Percentiles rank a stretch among this genome's conserved stretches.
These are phyloP conservation scores for Medicago lupulina DNA, from an alignment of 306 rosid genomes.

Conservation along the genomic window DNA sequence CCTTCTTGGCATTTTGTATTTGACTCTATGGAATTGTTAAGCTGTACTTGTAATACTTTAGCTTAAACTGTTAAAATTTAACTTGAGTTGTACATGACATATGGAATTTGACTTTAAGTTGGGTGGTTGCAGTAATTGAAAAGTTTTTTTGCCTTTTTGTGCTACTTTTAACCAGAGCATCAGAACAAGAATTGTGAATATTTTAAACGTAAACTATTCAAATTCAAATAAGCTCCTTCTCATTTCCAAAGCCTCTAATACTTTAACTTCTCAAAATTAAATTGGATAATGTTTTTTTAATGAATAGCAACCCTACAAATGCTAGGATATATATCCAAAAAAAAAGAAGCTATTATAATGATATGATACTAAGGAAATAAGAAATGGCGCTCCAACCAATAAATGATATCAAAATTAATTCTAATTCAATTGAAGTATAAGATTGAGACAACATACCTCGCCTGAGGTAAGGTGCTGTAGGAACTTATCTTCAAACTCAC, in stretches of 20 bases:
- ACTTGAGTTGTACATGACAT: background rate
- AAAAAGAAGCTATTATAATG: constrained; percentile 1
- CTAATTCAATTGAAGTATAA: constrained; percentile 27
- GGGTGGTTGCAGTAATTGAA: background rate
- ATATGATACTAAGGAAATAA: background rate
- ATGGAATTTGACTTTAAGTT: background rate
- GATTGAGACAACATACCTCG: constrained; percentile 68
- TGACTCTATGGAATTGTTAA: background rate
- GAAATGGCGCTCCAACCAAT: constrained; percentile 17
- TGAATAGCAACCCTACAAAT: constrained; percentile 4
- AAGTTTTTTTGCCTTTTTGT: background rate
- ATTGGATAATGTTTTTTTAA: background rate
- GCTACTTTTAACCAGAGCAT: constrained; percentile 6
- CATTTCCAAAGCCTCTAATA: constrained; percentile 16
- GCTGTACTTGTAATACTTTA: background rate
- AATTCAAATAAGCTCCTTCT: constrained; percentile 25
- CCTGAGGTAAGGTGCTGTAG: constrained; percentile 87
- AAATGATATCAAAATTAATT: constrained; percentile 22
- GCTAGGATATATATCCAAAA: background rate
- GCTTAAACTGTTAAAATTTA: background rate
- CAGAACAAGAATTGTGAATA: constrained; percentile 28
- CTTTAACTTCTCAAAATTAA: constrained; percentile 5
- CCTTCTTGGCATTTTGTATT: background rate
- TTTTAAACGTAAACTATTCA: constrained; percentile 26
- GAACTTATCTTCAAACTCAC: constrained; percentile 97